Percentiles rank a stretch among this genome's conserved stretches.
phyloP scores from a whole-genome alignment of 495 filamentous ascomycete species.

The Podospora pseudopauciseta region DNA sequence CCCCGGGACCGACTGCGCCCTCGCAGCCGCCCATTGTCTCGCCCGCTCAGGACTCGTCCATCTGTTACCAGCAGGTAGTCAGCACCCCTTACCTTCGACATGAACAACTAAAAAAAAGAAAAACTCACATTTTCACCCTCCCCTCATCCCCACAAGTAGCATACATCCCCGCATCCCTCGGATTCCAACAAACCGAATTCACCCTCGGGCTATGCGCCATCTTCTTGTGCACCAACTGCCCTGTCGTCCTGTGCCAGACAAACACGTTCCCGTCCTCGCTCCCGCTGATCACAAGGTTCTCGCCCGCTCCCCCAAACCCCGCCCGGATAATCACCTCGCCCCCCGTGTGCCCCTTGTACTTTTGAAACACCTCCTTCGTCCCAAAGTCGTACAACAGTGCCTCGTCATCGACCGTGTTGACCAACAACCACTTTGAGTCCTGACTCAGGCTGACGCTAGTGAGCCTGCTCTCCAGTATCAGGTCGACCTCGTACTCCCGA shows the following conservation, averaged over 20 bases:
- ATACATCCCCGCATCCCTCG: constrained; percentile 75
- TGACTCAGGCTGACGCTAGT: constrained; percentile 77
- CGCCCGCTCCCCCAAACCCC: constrained; percentile 80
- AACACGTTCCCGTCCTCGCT: constrained; percentile 68
- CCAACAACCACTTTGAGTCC: constrained; percentile 74
- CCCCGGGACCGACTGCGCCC: not conserved
- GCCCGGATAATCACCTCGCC: constrained; percentile 73
- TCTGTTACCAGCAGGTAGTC: not conserved
- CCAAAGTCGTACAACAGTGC: constrained; percentile 75
- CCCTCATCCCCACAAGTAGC: constrained; percentile 88
- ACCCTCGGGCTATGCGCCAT: constrained; percentile 73
- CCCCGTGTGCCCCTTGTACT: constrained; percentile 70
- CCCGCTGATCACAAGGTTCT: constrained; percentile 86
- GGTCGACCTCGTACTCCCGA: constrained; percentile 68
- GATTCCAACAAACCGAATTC: constrained; percentile 92
- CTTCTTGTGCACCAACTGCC: constrained; percentile 67
- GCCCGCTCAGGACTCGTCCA: not conserved
- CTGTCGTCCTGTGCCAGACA: constrained; percentile 87
- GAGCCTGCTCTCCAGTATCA: constrained; percentile 60
- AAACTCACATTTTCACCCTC: constrained; percentile 76
- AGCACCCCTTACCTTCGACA: not conserved
- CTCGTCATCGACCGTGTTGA: constrained; percentile 72
- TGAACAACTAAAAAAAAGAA: not conserved
- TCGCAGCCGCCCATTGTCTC: not conserved
- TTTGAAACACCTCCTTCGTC: constrained; percentile 64